phyloP scores from a whole-genome alignment of 2,329 filamentous ascomycete species.

The Epichloe sp. region DNA sequence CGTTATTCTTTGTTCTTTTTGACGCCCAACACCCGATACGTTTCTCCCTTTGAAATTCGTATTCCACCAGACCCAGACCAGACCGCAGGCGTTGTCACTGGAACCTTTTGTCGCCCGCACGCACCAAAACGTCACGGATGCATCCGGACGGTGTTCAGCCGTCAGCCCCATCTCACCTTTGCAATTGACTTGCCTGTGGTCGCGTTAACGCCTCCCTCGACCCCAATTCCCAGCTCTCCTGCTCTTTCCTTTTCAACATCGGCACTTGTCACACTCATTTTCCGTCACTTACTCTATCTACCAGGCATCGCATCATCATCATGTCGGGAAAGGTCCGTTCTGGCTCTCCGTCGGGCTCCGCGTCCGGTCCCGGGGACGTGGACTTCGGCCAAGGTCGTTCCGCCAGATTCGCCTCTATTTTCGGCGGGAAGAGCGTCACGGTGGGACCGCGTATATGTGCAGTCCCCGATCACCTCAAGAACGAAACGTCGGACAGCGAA shows the following conservation, averaged over 20 bases:
- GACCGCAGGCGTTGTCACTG: not conserved
- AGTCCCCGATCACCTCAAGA: slow-evolving; percentile 23
- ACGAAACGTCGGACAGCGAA: slow-evolving; percentile 27
- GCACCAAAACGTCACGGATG: not conserved
- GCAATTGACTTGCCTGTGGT: not conserved
- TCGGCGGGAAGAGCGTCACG: slow-evolving; percentile 26
- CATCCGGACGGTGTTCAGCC: not conserved
- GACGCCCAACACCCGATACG: not conserved
- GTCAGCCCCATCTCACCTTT: not conserved
- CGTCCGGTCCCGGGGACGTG: slow-evolving; percentile 10
- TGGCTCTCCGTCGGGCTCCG: slow-evolving; percentile 1
- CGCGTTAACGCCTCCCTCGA: not conserved
- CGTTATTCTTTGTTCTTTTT: not conserved
- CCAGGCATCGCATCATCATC: not conserved
- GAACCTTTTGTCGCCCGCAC: not conserved
- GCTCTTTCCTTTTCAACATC: not conserved
- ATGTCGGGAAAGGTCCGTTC: slow-evolving; percentile 16
- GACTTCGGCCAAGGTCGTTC: slow-evolving; percentile 12
- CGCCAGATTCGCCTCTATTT: slow-evolving; percentile 20
- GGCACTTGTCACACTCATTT: not conserved
- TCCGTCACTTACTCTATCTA: not conserved
- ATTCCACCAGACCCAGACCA: no score
- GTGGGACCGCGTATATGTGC: slow-evolving; percentile 41
- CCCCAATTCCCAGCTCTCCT: not conserved
- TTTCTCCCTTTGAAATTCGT: not conserved